These are phyloP conservation scores for Craterostigma plantagineum DNA, from an alignment of 257 asterid genomes.

Conservation along the genomic window DNA sequence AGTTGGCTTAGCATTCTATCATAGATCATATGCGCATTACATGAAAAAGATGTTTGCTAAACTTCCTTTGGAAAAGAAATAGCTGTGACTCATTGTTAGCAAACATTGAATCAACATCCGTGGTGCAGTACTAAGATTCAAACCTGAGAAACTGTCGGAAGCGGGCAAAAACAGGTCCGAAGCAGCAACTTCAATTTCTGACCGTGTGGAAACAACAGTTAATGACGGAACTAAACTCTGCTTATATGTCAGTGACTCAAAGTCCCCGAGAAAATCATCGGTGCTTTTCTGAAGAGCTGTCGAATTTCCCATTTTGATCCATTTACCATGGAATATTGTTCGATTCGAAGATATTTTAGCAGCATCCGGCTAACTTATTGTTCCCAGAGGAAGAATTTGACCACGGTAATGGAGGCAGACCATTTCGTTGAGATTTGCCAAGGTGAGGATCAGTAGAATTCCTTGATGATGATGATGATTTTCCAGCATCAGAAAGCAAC, in stretches of 20 bases:
- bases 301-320: slow-evolving; percentile 50
- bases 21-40: too few species aligned
- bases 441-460: slow-evolving; percentile 37
- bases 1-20: too few species aligned
- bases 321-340: slow-evolving; percentile 58
- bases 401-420: slow-evolving; percentile 89
- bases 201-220: slow-evolving; percentile 12
- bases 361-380: slow-evolving; percentile 51
- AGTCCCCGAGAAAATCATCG: slow-evolving; percentile 27
- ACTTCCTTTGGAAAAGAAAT: too few species aligned
- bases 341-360: slow-evolving; percentile 40
- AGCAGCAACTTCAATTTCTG: slow-evolving; percentile 18
- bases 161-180: slow-evolving; percentile 22
- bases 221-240: slow-evolving; percentile 49
- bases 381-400: slow-evolving; percentile 55
- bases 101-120: too few species aligned
- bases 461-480: slow-evolving; percentile 38
- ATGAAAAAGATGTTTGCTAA: slow-evolving; percentile 2
- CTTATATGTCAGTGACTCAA: slow-evolving; percentile 48
- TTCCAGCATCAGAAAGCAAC: slow-evolving; percentile 59
- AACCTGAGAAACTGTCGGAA: slow-evolving; percentile 22
- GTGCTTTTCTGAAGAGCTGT: slow-evolving; percentile 25
- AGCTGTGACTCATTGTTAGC: too few species aligned
- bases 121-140: too few species aligned
- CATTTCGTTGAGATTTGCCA: slow-evolving; percentile 51